Conservation (phyloP, 1,284 basidiomycete species). For the Gymnopus androsaceus region DNA sequence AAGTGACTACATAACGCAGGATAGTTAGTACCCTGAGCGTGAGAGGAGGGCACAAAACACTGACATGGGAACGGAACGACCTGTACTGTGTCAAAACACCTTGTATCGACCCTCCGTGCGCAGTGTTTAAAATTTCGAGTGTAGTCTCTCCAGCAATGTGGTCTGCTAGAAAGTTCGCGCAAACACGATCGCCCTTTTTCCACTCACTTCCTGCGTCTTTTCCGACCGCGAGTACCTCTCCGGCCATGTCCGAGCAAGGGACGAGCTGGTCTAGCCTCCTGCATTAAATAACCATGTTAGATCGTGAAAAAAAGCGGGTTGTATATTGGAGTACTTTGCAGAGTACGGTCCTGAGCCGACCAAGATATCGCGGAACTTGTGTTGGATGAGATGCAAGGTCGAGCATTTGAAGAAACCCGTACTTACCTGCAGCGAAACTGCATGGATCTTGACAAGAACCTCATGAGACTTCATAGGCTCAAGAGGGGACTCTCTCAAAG, state of each 20-base stretch:
- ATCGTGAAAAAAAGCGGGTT: not conserved
- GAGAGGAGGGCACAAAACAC: slow-evolving; percentile 14
- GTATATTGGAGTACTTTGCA: slow-evolving; percentile 16
- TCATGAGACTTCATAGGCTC: slow-evolving; percentile 33
- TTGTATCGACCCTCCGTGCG: slow-evolving; percentile 44
- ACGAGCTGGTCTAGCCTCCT: slow-evolving; percentile 32
- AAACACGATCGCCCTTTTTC: slow-evolving; percentile 51
- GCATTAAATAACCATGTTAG: slow-evolving; percentile 17
- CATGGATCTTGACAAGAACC: slow-evolving; percentile 46
- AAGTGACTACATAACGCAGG: slow-evolving; percentile 27
- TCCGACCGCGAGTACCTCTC: slow-evolving; percentile 52
- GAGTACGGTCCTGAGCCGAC: slow-evolving; percentile 37
- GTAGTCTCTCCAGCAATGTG: slow-evolving; percentile 35
- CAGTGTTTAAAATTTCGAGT: slow-evolving; percentile 26
- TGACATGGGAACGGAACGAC: slow-evolving; percentile 35
- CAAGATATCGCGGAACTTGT: slow-evolving; percentile 42
- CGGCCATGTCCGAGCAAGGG: slow-evolving; percentile 56
- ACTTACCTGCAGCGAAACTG: slow-evolving; percentile 43
- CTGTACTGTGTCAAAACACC: slow-evolving; percentile 50
- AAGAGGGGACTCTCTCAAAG: slow-evolving; percentile 29
- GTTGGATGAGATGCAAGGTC: not conserved
- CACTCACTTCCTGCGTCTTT: slow-evolving; percentile 37
- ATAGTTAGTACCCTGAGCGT: not conserved
- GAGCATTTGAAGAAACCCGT: not conserved
- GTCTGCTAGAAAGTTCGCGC: slow-evolving; percentile 35